phyloP scores from a whole-genome alignment of 306 rosid genomes.

The Prosopis cineraria region DNA sequence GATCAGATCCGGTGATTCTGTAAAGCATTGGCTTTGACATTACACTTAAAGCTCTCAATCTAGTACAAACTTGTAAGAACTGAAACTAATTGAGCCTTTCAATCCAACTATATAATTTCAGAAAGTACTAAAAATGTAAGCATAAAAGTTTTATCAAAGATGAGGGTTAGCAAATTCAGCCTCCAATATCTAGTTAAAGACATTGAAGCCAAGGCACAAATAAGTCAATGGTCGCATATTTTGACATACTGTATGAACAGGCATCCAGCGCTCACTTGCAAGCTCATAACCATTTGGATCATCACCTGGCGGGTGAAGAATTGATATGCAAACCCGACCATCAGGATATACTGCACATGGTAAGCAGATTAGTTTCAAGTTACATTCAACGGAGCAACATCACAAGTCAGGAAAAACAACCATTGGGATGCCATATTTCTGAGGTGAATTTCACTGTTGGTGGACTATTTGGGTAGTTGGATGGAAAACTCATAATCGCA shows the following conservation, averaged over 20 bases:
- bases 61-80: conserved; percentile 5
- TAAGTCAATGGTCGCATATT: neutral
- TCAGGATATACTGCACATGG: conserved; percentile 77
- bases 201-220: conserved; percentile 4
- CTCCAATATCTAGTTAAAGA: neutral
- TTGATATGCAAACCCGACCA: conserved; percentile 97
- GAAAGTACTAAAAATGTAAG: neutral
- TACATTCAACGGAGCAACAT: neutral
- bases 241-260: conserved; percentile 85
- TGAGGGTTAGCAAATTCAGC: neutral
- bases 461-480: conserved; percentile 92
- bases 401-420: conserved; percentile 41
- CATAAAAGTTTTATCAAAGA: neutral
- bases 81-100: conserved; percentile 10
- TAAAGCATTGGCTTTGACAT: conserved; percentile 18
- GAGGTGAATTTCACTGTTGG: conserved; percentile 84
- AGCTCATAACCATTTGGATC: conserved; percentile 98
- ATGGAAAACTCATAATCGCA: conserved; percentile 91
- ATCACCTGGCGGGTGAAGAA: conserved; percentile 97
- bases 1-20: neutral
- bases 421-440: conserved; percentile 96
- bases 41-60: neutral
- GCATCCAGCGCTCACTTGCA: conserved; percentile 99
- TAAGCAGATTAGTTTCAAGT: conserved; percentile 20
- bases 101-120: conserved; percentile 8